A percentile compares a stretch with the other conserved stretches of the same genome.
phyloP scores from a whole-genome alignment of 192 early-diverging fungal genomes.

The Backusella parvicylindrica region DNA sequence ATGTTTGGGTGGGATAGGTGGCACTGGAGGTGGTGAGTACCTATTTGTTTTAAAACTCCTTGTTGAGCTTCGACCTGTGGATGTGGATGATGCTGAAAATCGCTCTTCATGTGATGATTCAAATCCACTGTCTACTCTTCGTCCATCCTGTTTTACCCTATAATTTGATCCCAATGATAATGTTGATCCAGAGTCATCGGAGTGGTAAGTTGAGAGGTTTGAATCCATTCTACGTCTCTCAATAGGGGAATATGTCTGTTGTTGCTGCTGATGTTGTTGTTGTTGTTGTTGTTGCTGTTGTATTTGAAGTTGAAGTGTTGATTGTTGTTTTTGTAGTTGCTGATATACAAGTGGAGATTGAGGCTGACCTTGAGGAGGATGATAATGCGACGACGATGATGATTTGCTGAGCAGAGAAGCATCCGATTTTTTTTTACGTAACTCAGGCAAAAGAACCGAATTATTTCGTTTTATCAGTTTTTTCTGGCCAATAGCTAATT shows the following conservation, averaged over 20 bases:
- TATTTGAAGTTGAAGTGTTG: not conserved
- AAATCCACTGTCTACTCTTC: slow-evolving; percentile 37
- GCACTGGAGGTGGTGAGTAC: slow-evolving; percentile 28
- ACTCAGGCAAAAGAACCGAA: slow-evolving; percentile 19
- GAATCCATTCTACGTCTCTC: slow-evolving; percentile 21
- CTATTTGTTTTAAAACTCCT: slow-evolving; percentile 18
- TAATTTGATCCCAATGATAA: slow-evolving; percentile 16
- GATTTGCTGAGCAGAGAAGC: not conserved
- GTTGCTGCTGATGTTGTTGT: not conserved
- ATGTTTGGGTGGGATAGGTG: slow-evolving; percentile 22
- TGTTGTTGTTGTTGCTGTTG: not conserved
- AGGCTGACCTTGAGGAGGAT: not conserved
- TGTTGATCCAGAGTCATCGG: slow-evolving; percentile 16
- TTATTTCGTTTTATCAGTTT: slow-evolving; percentile 26
- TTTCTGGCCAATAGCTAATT: slow-evolving; percentile 11
- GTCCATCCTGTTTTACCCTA: slow-evolving; percentile 10
- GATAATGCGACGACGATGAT: no score
- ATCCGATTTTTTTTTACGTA: not conserved
- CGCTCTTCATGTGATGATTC: slow-evolving; percentile 32
- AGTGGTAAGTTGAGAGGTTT: slow-evolving; percentile 7
- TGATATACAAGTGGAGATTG: not conserved
- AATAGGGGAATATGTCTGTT: not conserved
- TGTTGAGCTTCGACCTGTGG: slow-evolving; percentile 15
- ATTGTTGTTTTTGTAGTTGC: not conserved
- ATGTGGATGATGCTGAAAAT: slow-evolving; percentile 19